phyloP scores from a whole-genome alignment of 495 filamentous ascomycete species.

The Lasiosphaeria ovina region DNA sequence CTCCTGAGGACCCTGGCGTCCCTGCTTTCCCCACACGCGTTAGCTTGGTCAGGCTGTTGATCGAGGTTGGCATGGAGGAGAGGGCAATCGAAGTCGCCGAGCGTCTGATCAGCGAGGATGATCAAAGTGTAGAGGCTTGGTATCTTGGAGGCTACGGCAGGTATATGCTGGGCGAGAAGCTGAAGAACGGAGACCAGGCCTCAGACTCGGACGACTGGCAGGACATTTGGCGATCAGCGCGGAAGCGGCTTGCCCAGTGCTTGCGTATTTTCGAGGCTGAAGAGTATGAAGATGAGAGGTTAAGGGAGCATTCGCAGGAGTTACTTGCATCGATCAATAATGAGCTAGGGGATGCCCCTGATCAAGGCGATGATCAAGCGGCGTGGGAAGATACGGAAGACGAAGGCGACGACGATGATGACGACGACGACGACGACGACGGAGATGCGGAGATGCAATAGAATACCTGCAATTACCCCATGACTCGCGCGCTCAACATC shows the following conservation, averaged over 20 bases:
- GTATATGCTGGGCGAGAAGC: slow-evolving; percentile 72
- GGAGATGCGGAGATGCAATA: slow-evolving; percentile 32
- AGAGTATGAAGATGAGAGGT: slow-evolving; percentile 70
- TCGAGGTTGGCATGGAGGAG: slow-evolving; percentile 84
- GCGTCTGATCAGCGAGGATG: slow-evolving; percentile 79
- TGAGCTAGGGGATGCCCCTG: slow-evolving; percentile 53
- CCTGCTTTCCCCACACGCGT: slow-evolving; percentile 84
- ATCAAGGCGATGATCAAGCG: slow-evolving; percentile 52
- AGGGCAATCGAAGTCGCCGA: slow-evolving; percentile 84
- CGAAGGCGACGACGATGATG: slow-evolving; percentile 25
- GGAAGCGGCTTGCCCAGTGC: slow-evolving; percentile 60
- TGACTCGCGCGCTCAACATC: background rate
- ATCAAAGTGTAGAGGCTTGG: slow-evolving; percentile 91
- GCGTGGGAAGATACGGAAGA: slow-evolving; percentile 43
- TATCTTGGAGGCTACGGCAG: slow-evolving; percentile 94
- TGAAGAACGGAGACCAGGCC: slow-evolving; percentile 38
- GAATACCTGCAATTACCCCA: slow-evolving; percentile 1
- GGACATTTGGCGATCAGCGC: slow-evolving; percentile 53
- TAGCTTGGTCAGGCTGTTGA: slow-evolving; percentile 76
- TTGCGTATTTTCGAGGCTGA: slow-evolving; percentile 58
- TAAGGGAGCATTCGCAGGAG: slow-evolving; percentile 64
- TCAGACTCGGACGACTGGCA: slow-evolving; percentile 43
- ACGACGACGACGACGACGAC: slow-evolving; percentile 25
- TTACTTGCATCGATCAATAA: slow-evolving; percentile 53
- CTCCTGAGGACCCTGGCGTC: slow-evolving; percentile 60